These are phyloP conservation scores for Teratosphaeria zuluensis DNA, from an alignment of 2,329 filamentous ascomycete species.

Conservation along the genomic window DNA sequence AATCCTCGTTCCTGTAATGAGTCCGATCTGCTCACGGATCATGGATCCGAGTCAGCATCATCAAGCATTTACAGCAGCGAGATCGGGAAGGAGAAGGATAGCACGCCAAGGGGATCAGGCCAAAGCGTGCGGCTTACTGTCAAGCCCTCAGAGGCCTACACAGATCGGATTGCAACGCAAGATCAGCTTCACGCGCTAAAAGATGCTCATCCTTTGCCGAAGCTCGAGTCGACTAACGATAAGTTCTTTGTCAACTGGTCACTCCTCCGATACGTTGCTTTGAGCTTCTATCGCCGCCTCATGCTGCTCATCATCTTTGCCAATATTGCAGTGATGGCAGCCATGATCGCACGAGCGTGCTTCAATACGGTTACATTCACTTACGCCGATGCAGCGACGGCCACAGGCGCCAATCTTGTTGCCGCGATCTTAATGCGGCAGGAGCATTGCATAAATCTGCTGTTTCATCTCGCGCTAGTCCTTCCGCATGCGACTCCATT, in stretches of 20 bases:
- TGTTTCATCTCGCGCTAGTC: conserved; percentile 26
- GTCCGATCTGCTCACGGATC: neutral
- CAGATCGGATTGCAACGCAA: conserved; percentile 13
- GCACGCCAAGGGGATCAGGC: neutral
- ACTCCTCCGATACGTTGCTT: conserved; percentile 20
- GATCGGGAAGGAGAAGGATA: neutral
- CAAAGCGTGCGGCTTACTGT: neutral
- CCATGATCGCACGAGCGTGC: conserved; percentile 6
- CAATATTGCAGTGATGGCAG: conserved; percentile 14
- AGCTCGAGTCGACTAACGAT: conserved; percentile 6
- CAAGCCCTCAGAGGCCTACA: neutral
- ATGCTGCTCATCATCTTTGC: conserved; percentile 18
- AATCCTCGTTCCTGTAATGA: neutral
- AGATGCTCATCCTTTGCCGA: conserved; percentile 13
- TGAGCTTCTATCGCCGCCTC: conserved; percentile 23
- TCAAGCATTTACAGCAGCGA: neutral
- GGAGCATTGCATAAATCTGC: conserved; percentile 31
- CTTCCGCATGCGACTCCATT: conserved; percentile 28
- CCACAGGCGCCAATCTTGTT: conserved; percentile 25
- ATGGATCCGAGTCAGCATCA: neutral
- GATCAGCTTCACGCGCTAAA: conserved; percentile 13
- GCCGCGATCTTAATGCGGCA: conserved; percentile 29
- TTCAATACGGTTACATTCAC: conserved; percentile 2
- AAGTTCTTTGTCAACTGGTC: conserved; percentile 17
- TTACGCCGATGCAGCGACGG: conserved; percentile 23